These are phyloP conservation scores for Melocanna baccifera DNA, from an alignment of 176 grass and related monocot species.

Conservation along the genomic window DNA sequence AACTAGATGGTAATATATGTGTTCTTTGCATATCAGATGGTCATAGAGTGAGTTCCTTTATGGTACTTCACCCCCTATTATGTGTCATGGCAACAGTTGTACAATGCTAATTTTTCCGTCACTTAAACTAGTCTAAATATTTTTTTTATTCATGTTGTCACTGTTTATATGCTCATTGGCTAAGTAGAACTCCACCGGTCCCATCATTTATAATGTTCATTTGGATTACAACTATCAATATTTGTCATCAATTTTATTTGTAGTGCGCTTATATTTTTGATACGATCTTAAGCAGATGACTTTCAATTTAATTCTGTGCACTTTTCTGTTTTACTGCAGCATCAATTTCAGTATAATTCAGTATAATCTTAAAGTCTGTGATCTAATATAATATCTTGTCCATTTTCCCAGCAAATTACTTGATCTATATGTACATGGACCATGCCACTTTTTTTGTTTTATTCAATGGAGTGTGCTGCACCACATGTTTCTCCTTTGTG, in stretches of 20 bases:
- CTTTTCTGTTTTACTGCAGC: neutral
- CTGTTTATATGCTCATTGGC: slow-evolving; percentile 4
- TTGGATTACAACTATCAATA: neutral
- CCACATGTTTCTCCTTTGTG: neutral
- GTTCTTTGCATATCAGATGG: neutral
- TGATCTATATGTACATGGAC: neutral
- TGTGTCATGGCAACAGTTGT: slow-evolving; percentile 1
- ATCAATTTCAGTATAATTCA: neutral
- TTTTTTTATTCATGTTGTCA: neutral
- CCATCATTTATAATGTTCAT: neutral
- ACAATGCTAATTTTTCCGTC: neutral
- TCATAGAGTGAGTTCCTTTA: neutral
- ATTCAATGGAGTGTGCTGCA: neutral
- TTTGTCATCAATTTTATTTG: neutral
- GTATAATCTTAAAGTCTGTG: neutral
- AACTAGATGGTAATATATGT: neutral
- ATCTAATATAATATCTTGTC: neutral
- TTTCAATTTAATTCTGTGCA: neutral
- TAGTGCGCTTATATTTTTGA: neutral
- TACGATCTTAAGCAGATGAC: neutral
- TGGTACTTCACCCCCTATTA: neutral
- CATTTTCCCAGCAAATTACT: neutral
- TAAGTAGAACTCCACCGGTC: neutral
- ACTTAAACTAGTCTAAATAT: neutral
- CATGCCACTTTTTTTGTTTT: neutral